Evolutionary conservation across 1,284 basidiomycete species (phyloP).

Genomic region (Ganoderma multipileum): DNA sequence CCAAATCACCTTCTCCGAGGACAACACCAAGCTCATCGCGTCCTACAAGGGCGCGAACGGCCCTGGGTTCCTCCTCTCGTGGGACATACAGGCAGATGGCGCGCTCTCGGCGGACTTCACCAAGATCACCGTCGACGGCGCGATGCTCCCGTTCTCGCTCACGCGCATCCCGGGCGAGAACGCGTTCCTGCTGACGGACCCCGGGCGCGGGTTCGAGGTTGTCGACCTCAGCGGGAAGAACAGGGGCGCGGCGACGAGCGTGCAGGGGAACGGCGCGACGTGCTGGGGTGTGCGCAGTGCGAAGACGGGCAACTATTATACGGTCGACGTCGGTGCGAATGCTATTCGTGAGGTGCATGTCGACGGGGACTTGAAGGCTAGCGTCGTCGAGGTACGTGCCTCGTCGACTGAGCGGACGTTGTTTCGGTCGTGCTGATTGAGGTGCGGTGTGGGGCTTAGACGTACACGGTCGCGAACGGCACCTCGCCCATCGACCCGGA

Average conservation of each 20-base stretch:
- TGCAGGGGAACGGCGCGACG: conserved; percentile 50
- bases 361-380: conserved; percentile 49
- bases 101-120: conserved; percentile 39
- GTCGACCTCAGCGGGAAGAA: conserved; percentile 36
- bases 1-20: conserved; percentile 53
- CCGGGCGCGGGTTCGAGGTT: conserved; percentile 41
- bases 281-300: conserved; percentile 56
- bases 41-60: conserved; percentile 53
- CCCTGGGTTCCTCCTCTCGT: conserved; percentile 55
- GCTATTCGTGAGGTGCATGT: conserved; percentile 54
- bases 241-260: conserved; percentile 36
- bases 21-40: conserved; percentile 49
- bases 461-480: conserved; percentile 34
- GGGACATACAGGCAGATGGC: conserved; percentile 47
- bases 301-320: conserved; percentile 56
- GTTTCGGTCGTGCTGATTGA: neutral
- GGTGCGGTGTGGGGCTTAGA: conserved; percentile 10
- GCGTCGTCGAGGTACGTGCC: conserved; percentile 48
- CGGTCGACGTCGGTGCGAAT: conserved; percentile 52
- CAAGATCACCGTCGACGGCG: conserved; percentile 33
- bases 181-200: conserved; percentile 43
- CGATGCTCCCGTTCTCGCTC: conserved; percentile 42
- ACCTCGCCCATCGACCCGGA: conserved; percentile 40
- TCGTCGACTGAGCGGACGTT: conserved; percentile 23
- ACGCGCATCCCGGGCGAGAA: conserved; percentile 41